Percentiles rank a stretch among this genome's conserved stretches.
These are phyloP conservation scores for Sphagnum fallax DNA, from an alignment of 228 moss, liverwort and hornwort genomes.

Conservation along the genomic window DNA sequence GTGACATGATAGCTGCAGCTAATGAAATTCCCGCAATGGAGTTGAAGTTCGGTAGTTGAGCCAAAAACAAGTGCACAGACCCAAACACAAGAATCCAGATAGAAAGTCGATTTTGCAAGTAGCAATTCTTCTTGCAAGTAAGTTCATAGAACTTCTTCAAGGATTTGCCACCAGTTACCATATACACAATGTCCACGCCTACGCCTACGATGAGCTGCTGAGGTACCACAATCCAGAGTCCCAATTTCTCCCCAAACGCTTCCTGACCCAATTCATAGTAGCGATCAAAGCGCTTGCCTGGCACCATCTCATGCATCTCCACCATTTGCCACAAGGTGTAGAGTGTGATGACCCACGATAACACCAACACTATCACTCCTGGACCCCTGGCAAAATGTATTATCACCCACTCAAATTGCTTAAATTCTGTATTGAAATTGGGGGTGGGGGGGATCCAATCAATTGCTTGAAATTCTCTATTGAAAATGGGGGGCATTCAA, in stretches of 20 bases:
- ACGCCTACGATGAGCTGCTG: slow-evolving; percentile 52
- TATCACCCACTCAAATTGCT: not conserved
- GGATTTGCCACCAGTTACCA: slow-evolving; percentile 40
- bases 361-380: slow-evolving; percentile 20
- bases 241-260: slow-evolving; percentile 35
- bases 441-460: not conserved
- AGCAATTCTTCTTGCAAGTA: slow-evolving; percentile 19
- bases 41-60: slow-evolving; percentile 46
- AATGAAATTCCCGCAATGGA: slow-evolving; percentile 34
- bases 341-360: slow-evolving; percentile 42
- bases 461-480: too few species aligned
- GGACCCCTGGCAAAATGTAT: slow-evolving; percentile 23
- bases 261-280: slow-evolving; percentile 49
- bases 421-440: not conserved
- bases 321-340: slow-evolving; percentile 63
- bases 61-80: slow-evolving; percentile 33
- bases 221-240: slow-evolving; percentile 36
- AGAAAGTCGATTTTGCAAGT: not conserved
- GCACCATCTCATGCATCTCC: slow-evolving; percentile 50
- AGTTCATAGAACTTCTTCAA: slow-evolving; percentile 21
- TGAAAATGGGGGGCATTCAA: not conserved
- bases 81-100: slow-evolving; percentile 43
- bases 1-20: slow-evolving; percentile 43
- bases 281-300: slow-evolving; percentile 36
- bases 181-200: slow-evolving; percentile 51